Evolutionary conservation across 257 asterid genomes (phyloP).

Genomic region (Nicotiana tabacum): DNA sequence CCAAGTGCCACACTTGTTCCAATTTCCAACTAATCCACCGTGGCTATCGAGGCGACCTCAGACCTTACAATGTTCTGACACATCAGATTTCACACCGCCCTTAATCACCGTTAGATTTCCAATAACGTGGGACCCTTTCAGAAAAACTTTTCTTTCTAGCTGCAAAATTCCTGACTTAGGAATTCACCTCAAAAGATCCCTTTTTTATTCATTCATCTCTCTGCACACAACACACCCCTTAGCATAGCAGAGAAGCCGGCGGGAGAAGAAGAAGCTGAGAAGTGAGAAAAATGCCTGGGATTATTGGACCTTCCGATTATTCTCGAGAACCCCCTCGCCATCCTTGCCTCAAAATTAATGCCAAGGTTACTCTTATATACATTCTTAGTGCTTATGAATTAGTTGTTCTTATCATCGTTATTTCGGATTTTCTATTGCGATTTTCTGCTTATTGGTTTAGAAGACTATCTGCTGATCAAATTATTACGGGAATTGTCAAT

Average conservation of each 20-base stretch:
- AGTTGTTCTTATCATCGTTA: neutral
- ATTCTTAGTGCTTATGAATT: neutral
- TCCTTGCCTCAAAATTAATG: slow-evolving; percentile 59
- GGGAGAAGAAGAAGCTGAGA: neutral
- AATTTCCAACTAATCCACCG: neutral
- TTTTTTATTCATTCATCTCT: neutral
- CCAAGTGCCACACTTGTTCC: neutral
- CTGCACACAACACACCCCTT: neutral
- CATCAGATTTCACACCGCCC: neutral
- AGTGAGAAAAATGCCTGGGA: slow-evolving; percentile 72
- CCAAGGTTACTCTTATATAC: slow-evolving; percentile 45
- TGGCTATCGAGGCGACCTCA: neutral
- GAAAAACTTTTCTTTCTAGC: neutral
- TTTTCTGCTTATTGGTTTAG: neutral
- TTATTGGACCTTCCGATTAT: slow-evolving; percentile 76
- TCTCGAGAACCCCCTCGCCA: slow-evolving; percentile 78
- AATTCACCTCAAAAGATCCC: neutral
- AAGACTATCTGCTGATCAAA: neutral
- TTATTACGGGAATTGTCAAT: neutral
- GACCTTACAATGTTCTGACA: neutral
- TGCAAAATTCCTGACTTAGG: neutral
- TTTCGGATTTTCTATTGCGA: neutral
- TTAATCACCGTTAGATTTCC: neutral
- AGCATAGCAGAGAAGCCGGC: neutral
- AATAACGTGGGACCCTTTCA: no score